Conservation (phyloP, 257 asterid genomes). For the Hygrophila difformis region DNA sequence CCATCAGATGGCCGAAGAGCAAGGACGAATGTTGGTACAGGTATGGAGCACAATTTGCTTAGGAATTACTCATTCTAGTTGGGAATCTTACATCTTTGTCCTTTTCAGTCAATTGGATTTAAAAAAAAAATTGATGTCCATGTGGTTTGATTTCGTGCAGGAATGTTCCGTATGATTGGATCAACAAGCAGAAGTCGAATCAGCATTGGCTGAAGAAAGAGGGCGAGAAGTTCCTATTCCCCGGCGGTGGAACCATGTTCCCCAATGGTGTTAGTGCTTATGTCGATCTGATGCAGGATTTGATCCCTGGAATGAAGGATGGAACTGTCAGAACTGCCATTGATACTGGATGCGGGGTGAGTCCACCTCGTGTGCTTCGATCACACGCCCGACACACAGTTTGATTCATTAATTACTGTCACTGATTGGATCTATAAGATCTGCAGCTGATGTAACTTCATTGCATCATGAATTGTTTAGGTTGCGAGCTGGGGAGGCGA, state of each 20-base stretch:
- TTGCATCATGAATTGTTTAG: conserved; percentile 12
- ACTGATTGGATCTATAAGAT: too few species aligned
- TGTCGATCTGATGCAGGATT: conserved; percentile 54
- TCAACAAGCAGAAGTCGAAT: conserved; percentile 61
- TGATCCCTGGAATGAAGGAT: conserved; percentile 64
- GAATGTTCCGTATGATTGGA: conserved; percentile 79
- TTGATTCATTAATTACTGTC: not conserved
- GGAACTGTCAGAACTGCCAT: conserved; percentile 63
- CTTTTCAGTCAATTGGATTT: too few species aligned
- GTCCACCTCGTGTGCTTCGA: conserved; percentile 6
- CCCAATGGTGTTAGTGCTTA: conserved; percentile 66
- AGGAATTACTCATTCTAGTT: too few species aligned
- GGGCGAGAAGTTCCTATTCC: conserved; percentile 65
- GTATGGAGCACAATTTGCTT: conserved; percentile 12
- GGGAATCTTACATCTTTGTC: too few species aligned
- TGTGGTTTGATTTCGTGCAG: conserved; percentile 17
- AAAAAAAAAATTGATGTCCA: too few species aligned
- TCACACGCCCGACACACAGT: not conserved
- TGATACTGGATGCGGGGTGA: conserved; percentile 80
- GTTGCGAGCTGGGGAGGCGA: conserved; percentile 86
- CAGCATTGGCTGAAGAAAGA: conserved; percentile 72
- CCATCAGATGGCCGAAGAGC: conserved; percentile 33
- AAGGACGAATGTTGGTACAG: conserved; percentile 46
- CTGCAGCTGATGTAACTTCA: too few species aligned
- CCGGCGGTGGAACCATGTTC: conserved; percentile 82